These are phyloP conservation scores for Camellia granthamiana DNA, from an alignment of 148 eudicot species.

Conservation along the genomic window DNA sequence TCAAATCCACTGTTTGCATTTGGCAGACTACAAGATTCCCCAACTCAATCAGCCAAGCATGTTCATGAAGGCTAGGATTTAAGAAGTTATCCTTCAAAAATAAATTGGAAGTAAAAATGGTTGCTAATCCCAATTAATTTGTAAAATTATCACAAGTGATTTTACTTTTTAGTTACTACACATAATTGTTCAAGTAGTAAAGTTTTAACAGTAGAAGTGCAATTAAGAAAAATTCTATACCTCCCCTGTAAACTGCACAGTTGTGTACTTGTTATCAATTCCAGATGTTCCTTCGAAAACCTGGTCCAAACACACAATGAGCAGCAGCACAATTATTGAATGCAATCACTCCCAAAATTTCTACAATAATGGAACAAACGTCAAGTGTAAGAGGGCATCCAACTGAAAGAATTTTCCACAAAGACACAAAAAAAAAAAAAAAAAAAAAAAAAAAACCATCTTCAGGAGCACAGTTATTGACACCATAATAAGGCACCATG, in stretches of 20 bases:
- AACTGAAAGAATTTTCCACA: not conserved
- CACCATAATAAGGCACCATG: not conserved
- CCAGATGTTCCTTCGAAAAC: constrained; percentile 99
- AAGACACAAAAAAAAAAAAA: not conserved
- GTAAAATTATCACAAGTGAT: too few relatives aligned
- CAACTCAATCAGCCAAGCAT: too few relatives aligned
- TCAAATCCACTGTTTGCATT: too few relatives aligned
- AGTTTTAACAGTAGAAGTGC: not conserved
- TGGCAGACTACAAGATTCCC: too few relatives aligned
- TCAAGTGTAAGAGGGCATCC: not conserved
- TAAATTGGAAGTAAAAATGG: too few relatives aligned
- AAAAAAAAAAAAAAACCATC: not conserved
- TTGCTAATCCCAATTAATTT: too few relatives aligned
- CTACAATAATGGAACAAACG: not conserved
- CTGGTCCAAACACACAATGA: constrained; percentile 36
- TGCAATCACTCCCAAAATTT: not conserved
- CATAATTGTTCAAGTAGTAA: too few relatives aligned
- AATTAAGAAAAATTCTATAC: constrained; percentile 35
- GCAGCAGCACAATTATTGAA: not conserved
- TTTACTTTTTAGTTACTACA: too few relatives aligned
- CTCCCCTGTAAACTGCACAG: constrained; percentile 97
- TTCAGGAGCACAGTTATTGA: not conserved
- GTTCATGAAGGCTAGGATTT: too few relatives aligned
- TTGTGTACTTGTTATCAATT: constrained; percentile 94
- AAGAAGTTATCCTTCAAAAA: too few relatives aligned